Base-by-base conservation (phyloP, 2,329 filamentous ascomycete species). In the Hypoxylon sp. region DNA sequence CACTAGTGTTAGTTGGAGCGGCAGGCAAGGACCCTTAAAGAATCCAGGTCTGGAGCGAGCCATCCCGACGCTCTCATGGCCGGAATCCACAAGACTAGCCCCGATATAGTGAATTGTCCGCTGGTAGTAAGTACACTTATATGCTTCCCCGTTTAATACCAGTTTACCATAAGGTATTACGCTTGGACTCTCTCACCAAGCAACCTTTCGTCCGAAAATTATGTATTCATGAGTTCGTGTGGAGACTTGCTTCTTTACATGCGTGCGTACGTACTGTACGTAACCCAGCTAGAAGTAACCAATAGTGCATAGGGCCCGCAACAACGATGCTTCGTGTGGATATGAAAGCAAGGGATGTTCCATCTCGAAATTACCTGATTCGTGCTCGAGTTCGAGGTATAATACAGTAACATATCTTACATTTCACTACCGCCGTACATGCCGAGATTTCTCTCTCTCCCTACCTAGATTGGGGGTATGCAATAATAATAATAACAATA, bases 61-160 rank as follows among this genome's bases (percentile, higher is more conserved):
- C 38, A 21, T 10, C 17, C 17, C 7, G 38, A 17, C 17, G 38
- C 48, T 5, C 49, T 53, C 34, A 41, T 60, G 46, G 36, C 19
- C 19, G n/a, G 56, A 67, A 57, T 32, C 65, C 59, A 60, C 65
- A 36, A 13, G 23, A 56, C 68, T 70, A 70, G 55, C 65, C 68
- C 65, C 55, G 59, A 70, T 68, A 30, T 46, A 70, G 68, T 55
- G 68, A 59, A 68, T 65, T 6, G 59, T 63, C 68, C 65, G 68
- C 55, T 19, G 41, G 30, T 58, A 51, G 58, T 60, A 56, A 53
- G 53, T 59, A 65, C 36, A 46, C 34, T 46, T 53, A 41, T 50
- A 43, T 11, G 34, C 38, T 10, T 43, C 5, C 38, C 38, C 7
- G 11, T 49, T 34, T 51, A n/a, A n/a, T 1, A 30, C 28, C 28